Base-by-base conservation (phyloP, 192 early-diverging fungal genomes). In the Entophlyctis luteolus region DNA sequence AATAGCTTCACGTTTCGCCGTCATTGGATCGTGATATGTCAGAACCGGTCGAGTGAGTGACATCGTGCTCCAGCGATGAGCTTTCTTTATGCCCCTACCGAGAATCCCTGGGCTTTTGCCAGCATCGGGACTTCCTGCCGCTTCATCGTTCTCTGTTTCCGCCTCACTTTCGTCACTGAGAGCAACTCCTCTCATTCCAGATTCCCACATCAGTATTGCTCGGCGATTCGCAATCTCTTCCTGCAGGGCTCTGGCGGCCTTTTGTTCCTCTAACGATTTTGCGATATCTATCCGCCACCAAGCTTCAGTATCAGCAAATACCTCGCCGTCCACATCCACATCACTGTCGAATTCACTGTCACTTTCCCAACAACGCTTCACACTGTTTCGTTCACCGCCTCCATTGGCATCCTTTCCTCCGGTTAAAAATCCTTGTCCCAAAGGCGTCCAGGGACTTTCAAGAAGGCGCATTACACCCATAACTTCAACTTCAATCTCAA, bases 341-440 rank as follows among this genome's bases (percentile, higher is more conserved):
- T 84, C 82, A 42, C 78, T 80, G 46, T 84, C 82, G 72, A 74
- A 84, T 25, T 81, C 79, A 16, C 50, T 36, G 59, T 84, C 82
- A 12, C 39, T 65, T 0, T 81, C 76, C 82, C 82, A 84, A 38
- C 49, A 66, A 42, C 76, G 49, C 46, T 56, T 36, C 18, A 57
- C 56, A 36, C 29, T 29, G 29, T 68, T 70, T 16, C 70, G 48
- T 42, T 70, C 75, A 10, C 59, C 74, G 3, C 60, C 48, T n/a
- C 37, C 59, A n/a, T 45, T 29, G 23, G 52, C 47, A 8, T 25
- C 57, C 33, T 20, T n/a, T 14, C 4, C 57, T 16, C 38, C 47
- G 33, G 39, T 65, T 8, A 42, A n/a, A 22, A 22, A 46, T 0
- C 22, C 12, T 33, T 37, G 53, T 12, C 20, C 20, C 37, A 75